phyloP scores from a whole-genome alignment of 371 early-diverging fungal genomes.

The Apophysomyces variabilis region DNA sequence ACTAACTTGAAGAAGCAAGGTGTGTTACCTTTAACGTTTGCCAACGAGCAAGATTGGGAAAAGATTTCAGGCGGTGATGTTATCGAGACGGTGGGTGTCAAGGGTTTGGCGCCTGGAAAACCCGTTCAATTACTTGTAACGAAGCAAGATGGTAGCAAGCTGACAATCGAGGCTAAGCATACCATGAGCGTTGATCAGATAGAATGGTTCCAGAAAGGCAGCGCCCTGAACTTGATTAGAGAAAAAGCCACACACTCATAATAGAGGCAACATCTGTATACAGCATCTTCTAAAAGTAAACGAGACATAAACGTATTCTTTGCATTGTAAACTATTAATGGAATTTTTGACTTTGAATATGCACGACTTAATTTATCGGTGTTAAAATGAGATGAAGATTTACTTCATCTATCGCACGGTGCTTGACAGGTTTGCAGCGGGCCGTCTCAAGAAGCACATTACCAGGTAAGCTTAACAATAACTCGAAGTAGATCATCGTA shows the following conservation, averaged over 20 bases:
- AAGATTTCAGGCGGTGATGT: slow-evolving; percentile 78
- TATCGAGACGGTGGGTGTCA: slow-evolving; percentile 81
- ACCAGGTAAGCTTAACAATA: too few relatives aligned
- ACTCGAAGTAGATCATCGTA: too few relatives aligned
- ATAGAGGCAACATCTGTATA: background rate
- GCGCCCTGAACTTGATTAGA: slow-evolving; percentile 81
- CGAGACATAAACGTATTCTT: too few relatives aligned
- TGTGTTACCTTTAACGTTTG: slow-evolving; percentile 92
- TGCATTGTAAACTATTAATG: too few relatives aligned
- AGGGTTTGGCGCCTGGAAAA: slow-evolving; percentile 63
- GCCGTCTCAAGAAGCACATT: too few relatives aligned
- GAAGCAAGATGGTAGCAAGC: slow-evolving; percentile 61
- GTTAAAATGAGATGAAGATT: too few relatives aligned
- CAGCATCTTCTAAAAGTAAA: too few relatives aligned
- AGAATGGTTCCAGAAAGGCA: slow-evolving; percentile 93
- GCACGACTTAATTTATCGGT: too few relatives aligned
- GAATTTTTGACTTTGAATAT: too few relatives aligned
- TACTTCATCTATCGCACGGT: too few relatives aligned
- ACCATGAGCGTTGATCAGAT: slow-evolving; percentile 94
- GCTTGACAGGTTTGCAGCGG: too few relatives aligned
- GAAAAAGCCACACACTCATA: slow-evolving; percentile 28
- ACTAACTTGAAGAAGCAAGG: slow-evolving; percentile 99
- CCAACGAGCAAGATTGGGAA: slow-evolving; percentile 82
- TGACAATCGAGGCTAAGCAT: slow-evolving; percentile 74
- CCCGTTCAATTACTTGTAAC: slow-evolving; percentile 59